A percentile compares a stretch with the other conserved stretches of the same genome.
Conservation (phyloP, 345 rosid species). For the Fremontodendron californicum region DNA sequence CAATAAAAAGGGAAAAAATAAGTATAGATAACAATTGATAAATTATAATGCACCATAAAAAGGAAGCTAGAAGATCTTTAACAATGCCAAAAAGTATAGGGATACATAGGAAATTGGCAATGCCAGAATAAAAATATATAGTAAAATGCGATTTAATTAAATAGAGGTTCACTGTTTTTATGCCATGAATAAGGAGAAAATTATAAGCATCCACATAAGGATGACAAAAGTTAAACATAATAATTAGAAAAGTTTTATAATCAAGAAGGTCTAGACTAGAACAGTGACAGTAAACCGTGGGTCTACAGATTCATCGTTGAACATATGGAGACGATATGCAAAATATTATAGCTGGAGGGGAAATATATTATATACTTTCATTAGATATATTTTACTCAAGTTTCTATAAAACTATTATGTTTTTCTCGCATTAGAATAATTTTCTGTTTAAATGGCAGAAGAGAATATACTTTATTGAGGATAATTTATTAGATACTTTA, state of each 20-base stretch:
- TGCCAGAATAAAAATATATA: background rate
- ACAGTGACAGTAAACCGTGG: background rate
- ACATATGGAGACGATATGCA: background rate
- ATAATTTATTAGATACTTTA: no score
- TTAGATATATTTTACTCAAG: background rate
- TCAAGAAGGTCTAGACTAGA: background rate
- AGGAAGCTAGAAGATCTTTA: constrained; percentile 18
- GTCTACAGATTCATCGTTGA: background rate
- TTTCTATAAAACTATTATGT: background rate
- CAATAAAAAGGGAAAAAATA: constrained; percentile 3
- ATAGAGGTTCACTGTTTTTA: background rate
- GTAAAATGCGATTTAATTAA: background rate
- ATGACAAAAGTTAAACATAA: constrained; percentile 7
- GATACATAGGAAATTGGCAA: background rate
- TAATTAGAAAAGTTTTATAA: background rate
- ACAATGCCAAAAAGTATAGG: constrained; percentile 17
- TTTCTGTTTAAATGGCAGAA: background rate
- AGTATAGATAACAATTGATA: constrained; percentile 28
- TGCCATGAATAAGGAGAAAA: background rate
- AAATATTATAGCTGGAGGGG: no score
- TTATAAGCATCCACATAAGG: constrained; percentile 10
- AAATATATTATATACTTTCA: background rate
- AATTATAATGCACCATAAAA: constrained; percentile 27
- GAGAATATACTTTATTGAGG: background rate
- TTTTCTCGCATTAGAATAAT: background rate